Conservation (phyloP, 768 basidiomycete genomes). For the Boletus pseudopeckii region DNA sequence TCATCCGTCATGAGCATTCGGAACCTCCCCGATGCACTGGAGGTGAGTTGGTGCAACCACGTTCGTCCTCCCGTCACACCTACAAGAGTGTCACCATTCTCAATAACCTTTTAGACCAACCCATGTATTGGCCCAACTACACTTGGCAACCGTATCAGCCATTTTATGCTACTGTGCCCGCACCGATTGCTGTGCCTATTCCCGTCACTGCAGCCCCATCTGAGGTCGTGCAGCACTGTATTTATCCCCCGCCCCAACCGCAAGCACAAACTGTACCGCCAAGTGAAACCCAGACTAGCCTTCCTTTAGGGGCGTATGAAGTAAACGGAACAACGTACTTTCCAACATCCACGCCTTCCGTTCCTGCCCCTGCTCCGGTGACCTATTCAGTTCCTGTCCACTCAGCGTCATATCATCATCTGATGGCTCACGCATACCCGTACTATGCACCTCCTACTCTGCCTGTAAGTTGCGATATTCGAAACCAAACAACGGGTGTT, state of each 20-base stretch:
- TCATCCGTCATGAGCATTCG: background rate
- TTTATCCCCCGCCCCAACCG: background rate
- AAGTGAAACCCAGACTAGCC: background rate
- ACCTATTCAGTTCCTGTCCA: constrained; percentile 6
- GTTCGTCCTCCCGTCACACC: constrained; percentile 25
- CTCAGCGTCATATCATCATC: constrained; percentile 4
- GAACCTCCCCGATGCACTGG: constrained; percentile 32
- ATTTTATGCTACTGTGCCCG: constrained; percentile 29
- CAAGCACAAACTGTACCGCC: background rate
- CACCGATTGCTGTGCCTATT: constrained; percentile 6
- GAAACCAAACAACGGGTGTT: background rate
- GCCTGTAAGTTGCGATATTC: background rate
- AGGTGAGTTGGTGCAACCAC: constrained; percentile 28
- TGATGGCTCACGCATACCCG: constrained; percentile 4
- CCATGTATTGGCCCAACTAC: constrained; percentile 14
- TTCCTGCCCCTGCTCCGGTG: constrained; percentile 1
- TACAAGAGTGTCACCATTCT: background rate
- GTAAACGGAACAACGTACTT: constrained; percentile 32
- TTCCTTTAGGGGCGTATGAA: constrained; percentile 20
- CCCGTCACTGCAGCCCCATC: background rate
- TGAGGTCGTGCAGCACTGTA: background rate
- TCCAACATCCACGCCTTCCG: constrained; percentile 1
- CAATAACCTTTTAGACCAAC: constrained; percentile 7
- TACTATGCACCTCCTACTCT: constrained; percentile 9
- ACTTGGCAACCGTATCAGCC: constrained; percentile 20